Base-by-base conservation (phyloP, 257 asterid genomes). In the Gentiana macrophylla region DNA sequence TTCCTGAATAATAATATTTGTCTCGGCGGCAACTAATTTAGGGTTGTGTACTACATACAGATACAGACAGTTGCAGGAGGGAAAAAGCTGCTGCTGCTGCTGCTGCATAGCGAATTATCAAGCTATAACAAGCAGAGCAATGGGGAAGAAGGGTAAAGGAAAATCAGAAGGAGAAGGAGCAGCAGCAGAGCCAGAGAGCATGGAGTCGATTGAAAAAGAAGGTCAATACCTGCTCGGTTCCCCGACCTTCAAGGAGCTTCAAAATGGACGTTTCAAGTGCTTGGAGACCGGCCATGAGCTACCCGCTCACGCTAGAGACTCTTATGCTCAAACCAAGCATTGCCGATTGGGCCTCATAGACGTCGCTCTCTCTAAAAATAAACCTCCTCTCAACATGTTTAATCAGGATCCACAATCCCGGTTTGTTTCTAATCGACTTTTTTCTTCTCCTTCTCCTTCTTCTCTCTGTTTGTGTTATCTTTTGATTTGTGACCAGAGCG, bases 221-320 rank as follows among this genome's bases (percentile, higher is more conserved):
- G 98, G 98, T 2, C 69, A 59, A 38, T 79, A 78, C 69, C 63
- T 91, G 2, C 77, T 91, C 57, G 97, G 97, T 57, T 50, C 60
- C 4, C 97, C 98, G 54, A 78, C 69, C 11, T 91, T 84, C 74
- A 43, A 72, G 76, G 65, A 71, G 54, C 77, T 92, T 3, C 94
- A 80, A 38, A 88, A 78, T 13, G 95, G 91, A 13, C 94, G 98
- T 34, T 76, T 78, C 71, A 83, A 71, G 67, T 92, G 98, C 77
- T 82, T 81, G 12, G 80, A 88, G 72, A 88, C 98, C 3, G 97
- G 98, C 51, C 98, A 92, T 75, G 97, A 92, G 79, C 73, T 91
- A 62, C 96, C 94, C 50, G 80, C 75, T 1, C 89, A 85, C 60
- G 75, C 90, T 57, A 71, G 63, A 48, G 95, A 81, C 35, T 61